phyloP scores from a whole-genome alignment of 345 rosid species.

The Heritiera fomes region DNA sequence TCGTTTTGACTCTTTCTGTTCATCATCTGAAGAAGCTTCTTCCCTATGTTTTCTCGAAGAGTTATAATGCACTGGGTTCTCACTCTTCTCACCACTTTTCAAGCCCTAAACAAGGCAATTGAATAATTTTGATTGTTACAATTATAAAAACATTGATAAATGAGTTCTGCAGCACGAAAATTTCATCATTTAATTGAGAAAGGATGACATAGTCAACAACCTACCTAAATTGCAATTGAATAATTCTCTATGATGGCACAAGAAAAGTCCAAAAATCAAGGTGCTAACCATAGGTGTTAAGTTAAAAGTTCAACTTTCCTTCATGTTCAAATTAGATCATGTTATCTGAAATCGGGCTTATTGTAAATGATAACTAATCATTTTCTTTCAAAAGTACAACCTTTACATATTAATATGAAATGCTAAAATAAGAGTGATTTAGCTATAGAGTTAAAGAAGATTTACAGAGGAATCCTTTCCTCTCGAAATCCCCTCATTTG shows the following conservation, averaged over 20 bases:
- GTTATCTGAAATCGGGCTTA: not conserved
- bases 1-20: constrained; percentile 69
- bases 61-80: constrained; percentile 43
- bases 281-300: constrained; percentile 2
- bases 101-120: constrained; percentile 47
- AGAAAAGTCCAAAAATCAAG: not conserved
- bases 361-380: not conserved
- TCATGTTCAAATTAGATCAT: not conserved
- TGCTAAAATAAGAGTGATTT: not conserved
- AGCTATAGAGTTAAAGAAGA: not conserved
- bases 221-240: not conserved
- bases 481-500: not conserved
- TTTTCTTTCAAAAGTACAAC: constrained; percentile 7
- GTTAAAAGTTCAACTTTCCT: not conserved
- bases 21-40: constrained; percentile 75
- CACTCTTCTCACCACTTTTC: constrained; percentile 47
- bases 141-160: not conserved
- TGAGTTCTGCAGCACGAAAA: constrained; percentile 12
- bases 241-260: not conserved
- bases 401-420: not conserved
- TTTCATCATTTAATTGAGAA: not conserved
- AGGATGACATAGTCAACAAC: not conserved
- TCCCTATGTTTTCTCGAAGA: constrained; percentile 60
- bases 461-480: not conserved
- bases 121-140: not conserved